Evolutionary conservation across 2,329 filamentous ascomycete species (phyloP), one percentile per base, ranked within the genome.

Genomic region (Aspergillus udagawae): DNA sequence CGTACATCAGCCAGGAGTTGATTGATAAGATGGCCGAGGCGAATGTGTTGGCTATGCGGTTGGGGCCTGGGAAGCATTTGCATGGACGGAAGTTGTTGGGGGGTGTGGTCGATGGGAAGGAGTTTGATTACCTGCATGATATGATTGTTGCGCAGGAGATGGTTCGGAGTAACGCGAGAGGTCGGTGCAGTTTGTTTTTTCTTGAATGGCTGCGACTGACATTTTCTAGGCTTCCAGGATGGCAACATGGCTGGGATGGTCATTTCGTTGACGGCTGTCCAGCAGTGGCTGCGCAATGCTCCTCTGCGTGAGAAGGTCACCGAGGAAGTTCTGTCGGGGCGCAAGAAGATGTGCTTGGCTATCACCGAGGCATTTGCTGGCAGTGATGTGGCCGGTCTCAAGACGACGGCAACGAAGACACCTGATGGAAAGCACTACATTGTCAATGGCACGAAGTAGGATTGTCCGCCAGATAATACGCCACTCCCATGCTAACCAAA

Each of bases 341-440:
- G 86, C 81, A 94, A 94, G 84, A 92, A 92, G 81, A 91, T 94
- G 70, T 93, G 88, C 69, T 80, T 96, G 3, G 91, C 91, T 53
- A 91, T 95, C 68, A 94, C 91, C 1, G 91, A 96, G 75, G 91
- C 91, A 0, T 94, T 95, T 74, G 91, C 91, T 17, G 91, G 91
- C 14, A 88, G 84, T 41, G 91, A 95, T 72, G 91, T 95, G 4
- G 89, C 91, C 14, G 86, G 89, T 17, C 79, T 95, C 41, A 82
- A 88, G 60, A 94, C 91, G 0, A 94, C 90, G 0, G 90, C 90
- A 1, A 82, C 82, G 64, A 91, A 91, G 78, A 91, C 88, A 0
- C 75, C 85, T 1, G 89, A 92, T 68, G 89, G 89, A 49, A 86
- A 88, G 71, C 82, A 87, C 74, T 92, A 90, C 71, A 82, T 83